Conservation (phyloP, 2,329 filamentous ascomycete genomes). For the Hypoxylon sp. region DNA sequence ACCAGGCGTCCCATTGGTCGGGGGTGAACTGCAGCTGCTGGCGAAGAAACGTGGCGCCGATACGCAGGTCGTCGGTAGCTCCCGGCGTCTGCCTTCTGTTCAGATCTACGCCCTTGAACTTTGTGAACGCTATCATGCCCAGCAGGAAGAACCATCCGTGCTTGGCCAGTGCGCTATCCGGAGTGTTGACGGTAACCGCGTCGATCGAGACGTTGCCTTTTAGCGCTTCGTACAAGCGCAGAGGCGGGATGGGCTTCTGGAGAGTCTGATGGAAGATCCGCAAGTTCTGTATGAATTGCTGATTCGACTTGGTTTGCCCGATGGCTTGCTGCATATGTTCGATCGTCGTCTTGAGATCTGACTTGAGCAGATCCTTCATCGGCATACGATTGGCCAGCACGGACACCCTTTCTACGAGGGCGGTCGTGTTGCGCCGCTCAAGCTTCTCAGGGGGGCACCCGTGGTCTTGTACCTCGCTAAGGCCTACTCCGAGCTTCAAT, state of each 20-base stretch:
- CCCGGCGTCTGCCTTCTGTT: constrained; percentile 80
- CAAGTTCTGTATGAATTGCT: constrained; percentile 86
- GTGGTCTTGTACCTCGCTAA: constrained; percentile 77
- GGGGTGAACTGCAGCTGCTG: constrained; percentile 84
- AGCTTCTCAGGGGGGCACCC: constrained; percentile 79
- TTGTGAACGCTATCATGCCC: constrained; percentile 86
- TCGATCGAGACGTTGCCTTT: constrained; percentile 79
- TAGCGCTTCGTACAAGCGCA: constrained; percentile 81
- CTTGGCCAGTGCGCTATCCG: constrained; percentile 75
- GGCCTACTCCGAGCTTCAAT: constrained; percentile 74
- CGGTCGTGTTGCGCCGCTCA: constrained; percentile 80
- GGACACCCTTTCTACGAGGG: constrained; percentile 84
- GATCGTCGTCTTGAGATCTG: constrained; percentile 86
- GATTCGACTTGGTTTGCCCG: constrained; percentile 77
- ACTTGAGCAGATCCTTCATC: constrained; percentile 90
- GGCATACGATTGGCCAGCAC: constrained; percentile 81
- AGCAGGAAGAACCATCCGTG: constrained; percentile 93
- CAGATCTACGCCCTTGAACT: constrained; percentile 74
- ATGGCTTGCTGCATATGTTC: constrained; percentile 93
- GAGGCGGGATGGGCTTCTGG: constrained; percentile 82
- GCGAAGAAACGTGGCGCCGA: constrained; percentile 79
- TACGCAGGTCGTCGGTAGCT: constrained; percentile 83
- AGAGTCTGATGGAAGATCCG: constrained; percentile 83
- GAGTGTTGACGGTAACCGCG: constrained; percentile 71
- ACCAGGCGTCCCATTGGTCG: constrained; percentile 90